phyloP scores from a whole-genome alignment of 2,329 filamentous ascomycete species.

The Sclerotinia subarctica region DNA sequence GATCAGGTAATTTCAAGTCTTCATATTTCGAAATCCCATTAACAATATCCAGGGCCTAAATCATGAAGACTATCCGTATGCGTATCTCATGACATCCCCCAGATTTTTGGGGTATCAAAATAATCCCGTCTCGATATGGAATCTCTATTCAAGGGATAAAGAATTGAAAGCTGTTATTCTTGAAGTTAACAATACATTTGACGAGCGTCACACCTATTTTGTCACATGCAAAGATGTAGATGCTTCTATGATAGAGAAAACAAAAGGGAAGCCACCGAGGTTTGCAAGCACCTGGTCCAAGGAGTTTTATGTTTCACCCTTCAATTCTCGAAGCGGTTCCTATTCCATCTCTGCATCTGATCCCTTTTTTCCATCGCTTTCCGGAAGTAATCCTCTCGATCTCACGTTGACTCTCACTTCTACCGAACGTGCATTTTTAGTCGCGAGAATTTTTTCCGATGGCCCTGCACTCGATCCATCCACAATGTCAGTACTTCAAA shows the following conservation, averaged over 20 bases:
- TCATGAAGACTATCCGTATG: constrained; percentile 59
- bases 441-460: constrained; percentile 57
- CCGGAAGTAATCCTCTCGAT: constrained; percentile 56
- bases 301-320: constrained; percentile 74
- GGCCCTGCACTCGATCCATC: constrained; percentile 50
- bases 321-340: constrained; percentile 60
- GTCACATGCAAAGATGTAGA: constrained; percentile 44
- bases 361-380: constrained; percentile 43
- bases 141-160: constrained; percentile 61
- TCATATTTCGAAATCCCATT: not conserved
- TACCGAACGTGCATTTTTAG: constrained; percentile 55
- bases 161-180: constrained; percentile 62
- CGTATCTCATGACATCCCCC: constrained; percentile 69
- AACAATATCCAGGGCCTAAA: constrained; percentile 50
- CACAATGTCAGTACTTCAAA: constrained; percentile 44
- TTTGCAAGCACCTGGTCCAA: constrained; percentile 60
- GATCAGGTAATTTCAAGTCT: constrained; percentile 47
- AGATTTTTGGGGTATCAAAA: constrained; percentile 68
- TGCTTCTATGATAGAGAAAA: constrained; percentile 24
- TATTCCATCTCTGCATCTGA: constrained; percentile 53
- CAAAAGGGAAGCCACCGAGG: constrained; percentile 22
- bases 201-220: constrained; percentile 65
- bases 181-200: constrained; percentile 76
- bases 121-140: constrained; percentile 78
- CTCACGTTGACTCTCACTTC: constrained; percentile 63